Conservation (phyloP, 2,329 filamentous ascomycete species). For the Arthrobotrys entomopaga region DNA sequence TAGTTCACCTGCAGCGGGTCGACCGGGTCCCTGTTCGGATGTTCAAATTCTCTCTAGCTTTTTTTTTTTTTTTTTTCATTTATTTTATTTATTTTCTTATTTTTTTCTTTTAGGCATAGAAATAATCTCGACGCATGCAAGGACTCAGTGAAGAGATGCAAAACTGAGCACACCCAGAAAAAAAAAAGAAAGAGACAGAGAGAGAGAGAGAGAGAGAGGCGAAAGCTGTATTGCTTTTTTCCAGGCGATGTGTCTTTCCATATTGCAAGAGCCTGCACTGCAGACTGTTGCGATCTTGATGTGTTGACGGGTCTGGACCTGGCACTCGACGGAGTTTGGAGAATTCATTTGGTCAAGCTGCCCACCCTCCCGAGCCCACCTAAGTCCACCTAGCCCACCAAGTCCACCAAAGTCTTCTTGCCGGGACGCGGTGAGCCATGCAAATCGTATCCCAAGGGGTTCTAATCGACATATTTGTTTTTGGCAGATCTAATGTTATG, state of each 20-base stretch:
- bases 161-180: slow-evolving; percentile 1
- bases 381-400: background rate
- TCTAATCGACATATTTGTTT: slow-evolving; percentile 42
- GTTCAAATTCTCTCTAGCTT: slow-evolving; percentile 16
- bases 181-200: background rate
- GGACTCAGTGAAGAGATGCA: slow-evolving; percentile 18
- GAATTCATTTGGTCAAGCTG: background rate
- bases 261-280: background rate
- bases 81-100: slow-evolving; percentile 14
- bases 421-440: slow-evolving; percentile 23
- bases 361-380: slow-evolving; percentile 29
- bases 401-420: slow-evolving; percentile 31
- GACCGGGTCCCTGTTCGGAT: slow-evolving; percentile 18
- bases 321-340: slow-evolving; percentile 16
- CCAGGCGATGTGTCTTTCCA: background rate
- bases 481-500: slow-evolving; percentile 41
- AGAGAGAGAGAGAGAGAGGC: background rate
- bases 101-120: slow-evolving; percentile 19
- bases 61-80: slow-evolving; percentile 20
- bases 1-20: slow-evolving; percentile 7
- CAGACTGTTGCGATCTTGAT: background rate
- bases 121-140: slow-evolving; percentile 33
- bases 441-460: slow-evolving; percentile 42
- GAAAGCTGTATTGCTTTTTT: slow-evolving; percentile 3
- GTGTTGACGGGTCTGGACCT: slow-evolving; percentile 31